Conservation (phyloP, 352 stramenopile genomes). For the Globisporangium nagaii region DNA sequence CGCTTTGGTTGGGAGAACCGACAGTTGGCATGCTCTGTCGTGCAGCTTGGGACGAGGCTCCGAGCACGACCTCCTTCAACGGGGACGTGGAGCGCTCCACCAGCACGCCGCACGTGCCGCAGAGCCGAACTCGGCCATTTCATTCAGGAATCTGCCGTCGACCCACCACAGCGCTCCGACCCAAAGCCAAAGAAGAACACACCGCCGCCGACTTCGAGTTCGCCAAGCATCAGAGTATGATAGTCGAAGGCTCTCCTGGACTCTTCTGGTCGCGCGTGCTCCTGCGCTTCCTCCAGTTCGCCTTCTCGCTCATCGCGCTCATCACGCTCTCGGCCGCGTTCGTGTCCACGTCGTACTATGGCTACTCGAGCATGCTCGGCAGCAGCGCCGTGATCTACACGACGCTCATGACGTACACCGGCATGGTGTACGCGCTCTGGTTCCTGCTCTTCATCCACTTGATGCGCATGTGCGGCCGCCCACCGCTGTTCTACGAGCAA, state of each 20-base stretch:
- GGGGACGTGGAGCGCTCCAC: background rate
- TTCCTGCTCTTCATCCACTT: slow-evolving; percentile 44
- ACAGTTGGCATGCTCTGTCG: no score
- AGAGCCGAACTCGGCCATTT: no score
- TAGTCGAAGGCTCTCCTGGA: background rate
- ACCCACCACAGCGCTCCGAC: background rate
- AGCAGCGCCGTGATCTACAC: slow-evolving; percentile 52
- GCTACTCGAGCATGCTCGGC: slow-evolving; percentile 65
- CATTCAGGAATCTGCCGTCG: background rate
- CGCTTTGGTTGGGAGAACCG: no score
- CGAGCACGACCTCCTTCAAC: background rate
- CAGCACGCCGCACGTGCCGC: no score
- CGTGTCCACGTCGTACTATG: slow-evolving; percentile 56
- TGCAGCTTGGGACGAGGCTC: no score
- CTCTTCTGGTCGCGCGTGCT: slow-evolving; percentile 25
- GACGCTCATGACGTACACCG: slow-evolving; percentile 58
- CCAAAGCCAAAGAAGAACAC: background rate
- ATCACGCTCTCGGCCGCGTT: slow-evolving; percentile 56
- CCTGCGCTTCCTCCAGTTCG: slow-evolving; percentile 64
- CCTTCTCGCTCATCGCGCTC: slow-evolving; percentile 46
- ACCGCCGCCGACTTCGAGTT: no score
- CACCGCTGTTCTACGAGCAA: slow-evolving; percentile 36
- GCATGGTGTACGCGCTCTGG: slow-evolving; percentile 56
- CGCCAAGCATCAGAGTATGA: background rate
- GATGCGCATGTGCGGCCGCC: slow-evolving; percentile 31